Evolutionary conservation across 805 yeast species (phyloP).

Genomic region (Candida coleopterorum): DNA sequence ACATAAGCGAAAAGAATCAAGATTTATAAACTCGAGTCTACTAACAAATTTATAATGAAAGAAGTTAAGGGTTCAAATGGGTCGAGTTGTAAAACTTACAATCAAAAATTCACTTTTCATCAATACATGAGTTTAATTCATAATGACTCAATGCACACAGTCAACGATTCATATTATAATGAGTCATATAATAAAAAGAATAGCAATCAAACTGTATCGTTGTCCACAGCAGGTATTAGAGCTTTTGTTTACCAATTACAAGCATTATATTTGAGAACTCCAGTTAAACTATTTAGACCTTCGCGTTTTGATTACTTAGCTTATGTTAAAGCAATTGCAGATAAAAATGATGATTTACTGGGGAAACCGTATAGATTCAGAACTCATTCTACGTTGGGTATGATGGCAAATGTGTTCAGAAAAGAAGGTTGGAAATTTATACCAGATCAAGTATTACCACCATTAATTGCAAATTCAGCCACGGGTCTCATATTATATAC

Average conservation of each 20-base stretch:
- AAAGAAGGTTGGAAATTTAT: constrained; percentile 83
- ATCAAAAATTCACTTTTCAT: too few species aligned
- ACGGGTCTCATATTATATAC: constrained; percentile 85
- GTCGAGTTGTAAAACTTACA: too few species aligned
- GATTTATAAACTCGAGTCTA: too few species aligned
- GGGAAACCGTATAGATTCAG: constrained; percentile 48
- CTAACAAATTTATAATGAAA: too few species aligned
- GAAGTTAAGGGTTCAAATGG: too few species aligned
- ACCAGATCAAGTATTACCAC: constrained; percentile 84
- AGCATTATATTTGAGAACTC: constrained; percentile 73
- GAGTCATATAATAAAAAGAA: constrained; percentile 7
- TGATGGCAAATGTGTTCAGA: constrained; percentile 64
- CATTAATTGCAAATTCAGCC: constrained; percentile 82
- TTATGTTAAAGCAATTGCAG: constrained; percentile 49
- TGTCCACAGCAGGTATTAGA: constrained; percentile 80
- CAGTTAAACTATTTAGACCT: constrained; percentile 83
- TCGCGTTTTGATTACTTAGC: constrained; percentile 84
- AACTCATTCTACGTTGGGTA: constrained; percentile 77
- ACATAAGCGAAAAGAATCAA: too few species aligned
- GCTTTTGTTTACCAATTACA: constrained; percentile 78
- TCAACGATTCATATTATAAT: not conserved
- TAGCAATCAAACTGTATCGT: constrained; percentile 56
- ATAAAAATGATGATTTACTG: constrained; percentile 40
- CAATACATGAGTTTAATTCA: not conserved
- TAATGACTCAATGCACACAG: not conserved